Conservation (phyloP, 73 alveolate species). For the Paramecium bursaria region DNA sequence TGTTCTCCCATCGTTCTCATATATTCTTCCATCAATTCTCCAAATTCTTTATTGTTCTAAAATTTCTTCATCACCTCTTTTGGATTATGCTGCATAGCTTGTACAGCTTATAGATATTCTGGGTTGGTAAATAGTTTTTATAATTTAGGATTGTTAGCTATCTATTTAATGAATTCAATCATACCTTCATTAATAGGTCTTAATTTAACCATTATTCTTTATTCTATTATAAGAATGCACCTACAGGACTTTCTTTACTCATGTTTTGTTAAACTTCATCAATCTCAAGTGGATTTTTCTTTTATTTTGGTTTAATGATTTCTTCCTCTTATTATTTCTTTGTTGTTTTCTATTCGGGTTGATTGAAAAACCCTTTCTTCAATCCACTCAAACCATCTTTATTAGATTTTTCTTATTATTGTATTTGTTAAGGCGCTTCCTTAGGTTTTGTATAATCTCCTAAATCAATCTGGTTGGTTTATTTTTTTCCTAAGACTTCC, state of each 20-base stretch:
- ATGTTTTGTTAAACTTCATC: constrained; percentile 51
- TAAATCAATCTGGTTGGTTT: neutral
- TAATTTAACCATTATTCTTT: constrained; percentile 53
- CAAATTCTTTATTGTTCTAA: constrained; percentile 34
- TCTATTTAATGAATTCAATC: neutral
- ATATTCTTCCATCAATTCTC: constrained; percentile 34
- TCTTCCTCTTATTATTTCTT: neutral
- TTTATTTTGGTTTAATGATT: constrained; percentile 13
- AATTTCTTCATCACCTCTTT: constrained; percentile 29
- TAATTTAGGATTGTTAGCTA: constrained; percentile 43
- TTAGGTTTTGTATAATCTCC: constrained; percentile 46
- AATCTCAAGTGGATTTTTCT: constrained; percentile 49
- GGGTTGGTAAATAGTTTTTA: constrained; percentile 56
- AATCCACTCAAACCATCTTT: neutral
- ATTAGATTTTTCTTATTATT: neutral
- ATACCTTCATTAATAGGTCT: constrained; percentile 37
- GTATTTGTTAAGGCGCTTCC: neutral
- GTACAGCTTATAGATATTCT: constrained; percentile 46
- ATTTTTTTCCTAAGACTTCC: constrained; percentile 1
- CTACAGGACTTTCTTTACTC: neutral
- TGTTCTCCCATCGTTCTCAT: constrained; percentile 60
- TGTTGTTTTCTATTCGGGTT: too few species aligned
- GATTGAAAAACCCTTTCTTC: constrained; percentile 38
- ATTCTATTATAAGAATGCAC: constrained; percentile 7
- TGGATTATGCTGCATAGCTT: constrained; percentile 43